Evolutionary conservation across 164 flowering plant genomes (phyloP).

Genomic region (Stephania cephalantha): DNA sequence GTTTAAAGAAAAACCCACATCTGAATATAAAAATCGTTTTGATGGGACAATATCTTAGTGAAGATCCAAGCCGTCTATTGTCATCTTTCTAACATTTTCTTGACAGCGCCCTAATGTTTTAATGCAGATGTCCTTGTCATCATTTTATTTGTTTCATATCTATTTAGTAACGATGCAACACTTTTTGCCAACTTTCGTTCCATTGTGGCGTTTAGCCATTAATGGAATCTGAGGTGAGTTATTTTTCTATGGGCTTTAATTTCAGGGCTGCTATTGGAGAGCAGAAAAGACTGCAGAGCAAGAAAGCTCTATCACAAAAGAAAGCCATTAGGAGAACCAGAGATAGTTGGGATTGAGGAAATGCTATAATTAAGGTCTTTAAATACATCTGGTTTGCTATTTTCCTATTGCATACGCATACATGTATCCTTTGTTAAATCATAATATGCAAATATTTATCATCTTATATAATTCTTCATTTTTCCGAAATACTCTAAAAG

Average conservation of each 20-base stretch:
- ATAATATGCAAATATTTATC: too few relatives aligned
- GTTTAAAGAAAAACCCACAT: neutral
- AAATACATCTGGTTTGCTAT: neutral
- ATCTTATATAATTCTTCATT: too few relatives aligned
- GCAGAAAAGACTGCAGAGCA: slow-evolving; percentile 62
- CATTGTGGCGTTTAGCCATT: neutral
- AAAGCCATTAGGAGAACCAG: slow-evolving; percentile 69
- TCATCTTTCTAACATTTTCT: neutral
- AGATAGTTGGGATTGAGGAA: slow-evolving; percentile 56
- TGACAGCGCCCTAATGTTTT: too few relatives aligned
- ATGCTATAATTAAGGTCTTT: neutral
- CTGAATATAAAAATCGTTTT: neutral
- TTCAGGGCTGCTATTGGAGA: slow-evolving; percentile 80
- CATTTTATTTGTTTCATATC: neutral
- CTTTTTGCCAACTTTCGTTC: neutral
- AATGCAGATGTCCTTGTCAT: neutral
- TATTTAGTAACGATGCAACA: neutral
- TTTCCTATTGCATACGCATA: neutral
- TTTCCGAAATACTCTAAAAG: neutral
- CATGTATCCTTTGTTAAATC: neutral
- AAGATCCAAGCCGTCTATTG: neutral
- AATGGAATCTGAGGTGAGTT: neutral
- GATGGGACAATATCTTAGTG: neutral
- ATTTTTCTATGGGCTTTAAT: slow-evolving; percentile 6
- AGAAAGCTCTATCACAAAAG: slow-evolving; percentile 73